Evolutionary conservation across 2,329 filamentous ascomycete genomes (phyloP), one percentile per base, ranked within the genome.

Genomic region (Fusarium pseudograminearum): DNA sequence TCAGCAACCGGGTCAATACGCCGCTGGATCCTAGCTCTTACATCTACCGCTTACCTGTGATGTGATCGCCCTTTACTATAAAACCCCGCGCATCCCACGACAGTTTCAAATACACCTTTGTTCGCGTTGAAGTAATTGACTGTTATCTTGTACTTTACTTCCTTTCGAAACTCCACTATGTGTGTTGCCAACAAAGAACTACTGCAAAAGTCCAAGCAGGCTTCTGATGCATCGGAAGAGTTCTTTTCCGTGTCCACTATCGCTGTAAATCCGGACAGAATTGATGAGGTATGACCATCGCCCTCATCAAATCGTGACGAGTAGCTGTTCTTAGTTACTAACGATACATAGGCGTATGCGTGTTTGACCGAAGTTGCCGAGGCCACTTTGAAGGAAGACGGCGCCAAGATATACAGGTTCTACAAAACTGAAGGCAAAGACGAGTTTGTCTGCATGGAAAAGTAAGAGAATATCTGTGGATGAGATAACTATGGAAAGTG

Each of bases 221-320:
- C n/a, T 1, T 40, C 44, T 2, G 15, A 11, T 5, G 18, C 15
- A 14, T 45, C 44, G 14, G 44, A 42, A 30, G 51, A 40, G 14
- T 64, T 40, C 18, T 64, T 64, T 11, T 64, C 61, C 1, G 59
- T 64, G 22, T 64, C 59, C 7, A 58, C 44, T 4, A 64, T 64
- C 11, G 22, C 44, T 2, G 61, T 64, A 4, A 20, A 64, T 15
- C 59, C 61, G 0, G 51, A 50, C 4, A 58, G 16, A 4, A 50
- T 64, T 3, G 28, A 3, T 15, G 51, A 64, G 22, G 59, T 64
- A 57, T 16, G 3, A 16, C 11, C 2, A 1, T 6, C 22, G 0
- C 16, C 2, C 5, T 7, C 5, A 10, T 6, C 0, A 2, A 2
- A 15, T 7, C 5, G 4, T 4, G 4, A 14, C 6, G 7, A 36